Evolutionary conservation across 805 yeast species (phyloP), one percentile per base, ranked within the genome.

Genomic region (Candida khao-thaluensis): DNA sequence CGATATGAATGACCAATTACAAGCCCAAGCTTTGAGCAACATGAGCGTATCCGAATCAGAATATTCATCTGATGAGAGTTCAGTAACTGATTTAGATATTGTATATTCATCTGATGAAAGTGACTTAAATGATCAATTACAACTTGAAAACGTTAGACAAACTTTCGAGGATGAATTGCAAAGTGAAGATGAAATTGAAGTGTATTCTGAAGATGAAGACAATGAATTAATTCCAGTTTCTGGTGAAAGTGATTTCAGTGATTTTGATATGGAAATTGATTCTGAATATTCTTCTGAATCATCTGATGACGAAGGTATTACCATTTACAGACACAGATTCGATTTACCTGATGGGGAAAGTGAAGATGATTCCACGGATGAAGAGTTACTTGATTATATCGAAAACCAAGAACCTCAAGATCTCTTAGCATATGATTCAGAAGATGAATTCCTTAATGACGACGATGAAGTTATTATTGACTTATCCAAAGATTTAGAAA

Each of bases 321-420:
- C 72, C 22, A 68, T 68, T 39, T 68, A 68, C 58, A 62, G 57
- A 45, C 69, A 66, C 49, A 58, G 60, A 41, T 64, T 64, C 36
- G 71, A 62, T 45, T 53, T 64, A 42, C 69, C 71, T 27, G 66
- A 62, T 24, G 54, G 58, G 27, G 51, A 44, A 44, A 49, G 50
- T 37, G 44, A 45, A 29, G 53, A 62, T 40, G 69, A 65, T 47
- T 60, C 66, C 14, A 60, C 66, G 15, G 71, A 66, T 42, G 69
- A 63, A 22, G 71, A 65, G 48, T 53, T 60, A 41, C 38, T 49
- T 29, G 51, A 47, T 31, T 45, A 47, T 21, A 46, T 43, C 11
- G 56, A 50, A 14, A 53, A 52, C 20, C 49, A 47, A 14, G 59
- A 56, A 37, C 38, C 40, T 20, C 52, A 51, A n/a, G 56, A 53